A percentile compares a stretch with the other conserved stretches of the same genome.
Conservation (phyloP, 352 stramenopile genomes). For the Globisporangium cederbergense region DNA sequence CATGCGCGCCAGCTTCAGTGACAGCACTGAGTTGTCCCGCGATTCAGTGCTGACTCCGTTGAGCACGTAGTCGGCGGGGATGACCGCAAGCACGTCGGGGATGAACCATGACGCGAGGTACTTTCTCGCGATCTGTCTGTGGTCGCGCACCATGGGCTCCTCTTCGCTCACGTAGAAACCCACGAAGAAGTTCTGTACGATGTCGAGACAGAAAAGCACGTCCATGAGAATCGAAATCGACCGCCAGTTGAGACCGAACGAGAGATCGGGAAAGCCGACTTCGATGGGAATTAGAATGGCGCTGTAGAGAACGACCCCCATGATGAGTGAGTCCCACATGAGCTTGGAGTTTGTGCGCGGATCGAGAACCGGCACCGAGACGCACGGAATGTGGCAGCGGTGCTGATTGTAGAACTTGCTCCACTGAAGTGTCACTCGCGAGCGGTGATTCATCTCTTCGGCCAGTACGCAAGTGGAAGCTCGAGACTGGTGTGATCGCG, state of each 20-base stretch:
- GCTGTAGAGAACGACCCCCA: slow-evolving; percentile 72
- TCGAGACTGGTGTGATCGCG: slow-evolving; percentile 16
- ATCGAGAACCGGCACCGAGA: slow-evolving; percentile 45
- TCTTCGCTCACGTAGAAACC: slow-evolving; percentile 65
- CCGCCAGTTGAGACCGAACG: slow-evolving; percentile 27
- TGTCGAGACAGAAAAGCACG: slow-evolving; percentile 59
- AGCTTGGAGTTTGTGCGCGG: slow-evolving; percentile 55
- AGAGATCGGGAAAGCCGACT: slow-evolving; percentile 64
- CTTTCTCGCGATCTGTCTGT: slow-evolving; percentile 36
- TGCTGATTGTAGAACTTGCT: slow-evolving; percentile 40
- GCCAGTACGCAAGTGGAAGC: slow-evolving; percentile 30
- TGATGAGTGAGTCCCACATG: slow-evolving; percentile 65
- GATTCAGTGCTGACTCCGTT: slow-evolving; percentile 7
- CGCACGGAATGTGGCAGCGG: slow-evolving; percentile 23
- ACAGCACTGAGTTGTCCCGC: slow-evolving; percentile 44
- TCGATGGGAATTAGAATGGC: slow-evolving; percentile 67
- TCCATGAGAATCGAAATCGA: slow-evolving; percentile 33
- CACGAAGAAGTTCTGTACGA: slow-evolving; percentile 72
- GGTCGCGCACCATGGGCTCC: slow-evolving; percentile 48
- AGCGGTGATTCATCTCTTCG: slow-evolving; percentile 19
- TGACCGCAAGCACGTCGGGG: slow-evolving; percentile 39
- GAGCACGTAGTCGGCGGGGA: slow-evolving; percentile 56
- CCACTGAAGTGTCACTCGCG: slow-evolving; percentile 35
- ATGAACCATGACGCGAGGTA: slow-evolving; percentile 67
- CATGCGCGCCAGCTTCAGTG: slow-evolving; percentile 63